These are phyloP conservation scores for Oidiodendron maius DNA, from an alignment of 495 filamentous ascomycete species.

Conservation along the genomic window DNA sequence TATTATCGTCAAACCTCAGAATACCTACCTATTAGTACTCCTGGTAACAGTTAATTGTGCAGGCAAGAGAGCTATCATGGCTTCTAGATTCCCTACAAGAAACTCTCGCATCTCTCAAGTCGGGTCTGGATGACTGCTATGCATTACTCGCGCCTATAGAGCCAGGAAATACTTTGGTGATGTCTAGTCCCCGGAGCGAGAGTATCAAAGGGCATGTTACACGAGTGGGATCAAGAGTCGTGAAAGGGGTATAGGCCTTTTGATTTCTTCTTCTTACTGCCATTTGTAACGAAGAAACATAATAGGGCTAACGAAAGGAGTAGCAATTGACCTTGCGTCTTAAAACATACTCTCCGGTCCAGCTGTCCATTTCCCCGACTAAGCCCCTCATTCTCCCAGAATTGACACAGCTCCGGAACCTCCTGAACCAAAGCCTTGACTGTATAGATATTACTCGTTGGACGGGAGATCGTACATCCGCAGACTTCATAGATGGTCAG, in stretches of 20 bases:
- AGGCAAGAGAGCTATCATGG: constrained; percentile 82
- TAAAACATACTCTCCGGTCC: constrained; percentile 43
- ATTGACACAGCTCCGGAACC: constrained; percentile 59
- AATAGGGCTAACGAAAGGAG: too few species aligned
- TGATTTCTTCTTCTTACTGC: background rate
- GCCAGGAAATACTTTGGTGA: constrained; percentile 76
- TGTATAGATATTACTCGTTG: constrained; percentile 69
- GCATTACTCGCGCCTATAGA: constrained; percentile 76
- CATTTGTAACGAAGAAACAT: too few species aligned
- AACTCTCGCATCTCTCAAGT: constrained; percentile 69
- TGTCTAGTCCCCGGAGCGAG: constrained; percentile 84
- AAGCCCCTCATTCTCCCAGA: constrained; percentile 59
- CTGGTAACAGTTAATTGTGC: constrained; percentile 11
- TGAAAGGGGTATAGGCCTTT: constrained; percentile 61
- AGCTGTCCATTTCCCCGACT: constrained; percentile 41
- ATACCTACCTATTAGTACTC: too few species aligned
- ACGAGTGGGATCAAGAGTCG: constrained; percentile 66
- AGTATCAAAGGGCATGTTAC: constrained; percentile 88
- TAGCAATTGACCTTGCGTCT: constrained; percentile 44
- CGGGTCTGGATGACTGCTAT: constrained; percentile 84
- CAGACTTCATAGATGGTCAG: constrained; percentile 69
- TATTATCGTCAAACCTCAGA: too few species aligned
- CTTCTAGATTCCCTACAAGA: constrained; percentile 73
- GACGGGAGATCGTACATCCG: constrained; percentile 48
- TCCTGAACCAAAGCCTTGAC: constrained; percentile 75